phyloP scores from a whole-genome alignment of 495 filamentous ascomycete species.

The Xylaria palmicola region DNA sequence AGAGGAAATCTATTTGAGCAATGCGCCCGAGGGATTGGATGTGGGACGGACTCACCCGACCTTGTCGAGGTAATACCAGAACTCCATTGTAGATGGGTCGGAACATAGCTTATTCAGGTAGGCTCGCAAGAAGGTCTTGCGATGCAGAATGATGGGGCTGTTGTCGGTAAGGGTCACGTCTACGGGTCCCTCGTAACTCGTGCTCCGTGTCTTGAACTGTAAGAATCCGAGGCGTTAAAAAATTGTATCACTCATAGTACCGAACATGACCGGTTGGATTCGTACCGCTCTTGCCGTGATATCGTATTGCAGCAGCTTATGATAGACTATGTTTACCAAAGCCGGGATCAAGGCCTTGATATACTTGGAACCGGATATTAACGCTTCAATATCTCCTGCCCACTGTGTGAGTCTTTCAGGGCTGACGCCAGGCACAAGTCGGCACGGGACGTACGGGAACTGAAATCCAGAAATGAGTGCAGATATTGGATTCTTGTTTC shows the following conservation, averaged over 20 bases:
- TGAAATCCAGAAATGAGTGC: constrained; percentile 72
- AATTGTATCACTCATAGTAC: background rate
- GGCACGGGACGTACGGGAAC: constrained; percentile 46
- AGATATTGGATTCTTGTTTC: constrained; percentile 68
- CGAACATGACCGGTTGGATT: constrained; percentile 10
- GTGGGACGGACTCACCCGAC: constrained; percentile 51
- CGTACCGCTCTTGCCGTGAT: constrained; percentile 63
- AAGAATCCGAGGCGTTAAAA: background rate
- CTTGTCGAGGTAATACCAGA: constrained; percentile 78
- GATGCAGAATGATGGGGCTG: constrained; percentile 68
- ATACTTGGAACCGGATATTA: constrained; percentile 64
- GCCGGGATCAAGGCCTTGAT: constrained; percentile 73
- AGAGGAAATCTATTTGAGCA: background rate
- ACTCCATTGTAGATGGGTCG: constrained; percentile 69
- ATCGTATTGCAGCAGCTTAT: constrained; percentile 69
- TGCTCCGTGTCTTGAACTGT: constrained; percentile 64
- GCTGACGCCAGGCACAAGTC: background rate
- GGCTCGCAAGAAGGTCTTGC: constrained; percentile 73
- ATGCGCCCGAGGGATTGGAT: background rate
- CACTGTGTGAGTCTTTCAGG: background rate
- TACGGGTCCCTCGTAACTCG: constrained; percentile 59
- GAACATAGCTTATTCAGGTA: constrained; percentile 69
- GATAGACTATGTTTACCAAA: constrained; percentile 74
- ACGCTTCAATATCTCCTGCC: constrained; percentile 67
- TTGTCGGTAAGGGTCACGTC: constrained; percentile 61